Evolutionary conservation across 2,329 filamentous ascomycete genomes (phyloP).

Genomic region (Aaosphaeria arxii): DNA sequence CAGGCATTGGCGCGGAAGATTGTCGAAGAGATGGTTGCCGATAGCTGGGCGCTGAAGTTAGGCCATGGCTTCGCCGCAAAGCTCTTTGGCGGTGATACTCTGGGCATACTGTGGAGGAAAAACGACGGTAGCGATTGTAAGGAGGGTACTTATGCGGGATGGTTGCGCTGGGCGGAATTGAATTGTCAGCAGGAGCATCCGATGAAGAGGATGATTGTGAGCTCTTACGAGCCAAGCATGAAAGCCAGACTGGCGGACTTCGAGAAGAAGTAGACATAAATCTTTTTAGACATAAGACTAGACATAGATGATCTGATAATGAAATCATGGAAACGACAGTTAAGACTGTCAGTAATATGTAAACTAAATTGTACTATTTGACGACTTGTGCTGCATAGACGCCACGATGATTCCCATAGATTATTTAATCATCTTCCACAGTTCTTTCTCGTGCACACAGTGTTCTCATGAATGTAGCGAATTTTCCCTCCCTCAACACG

Average conservation of each 20-base stretch:
- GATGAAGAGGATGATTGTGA: slow-evolving; percentile 10
- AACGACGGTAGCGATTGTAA: slow-evolving; percentile 49
- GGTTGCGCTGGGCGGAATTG: slow-evolving; percentile 51
- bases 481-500: slow-evolving; percentile 20
- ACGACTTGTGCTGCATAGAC: no score
- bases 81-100: slow-evolving; percentile 46
- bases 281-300: not conserved
- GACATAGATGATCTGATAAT: no score
- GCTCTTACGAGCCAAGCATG: slow-evolving; percentile 13
- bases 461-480: slow-evolving; percentile 24
- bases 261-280: not conserved
- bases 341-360: no score
- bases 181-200: slow-evolving; percentile 33
- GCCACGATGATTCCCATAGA: no score
- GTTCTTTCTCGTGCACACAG: slow-evolving; percentile 17
- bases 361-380: no score
- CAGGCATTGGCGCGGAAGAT: slow-evolving; percentile 51
- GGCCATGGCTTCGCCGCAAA: slow-evolving; percentile 54
- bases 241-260: slow-evolving; percentile 2
- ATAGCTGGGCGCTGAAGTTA: slow-evolving; percentile 56
- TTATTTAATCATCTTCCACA: slow-evolving; percentile 16
- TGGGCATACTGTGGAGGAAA: slow-evolving; percentile 54
- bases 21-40: slow-evolving; percentile 49
- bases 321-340: no score
- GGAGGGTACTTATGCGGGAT: slow-evolving; percentile 53